These are phyloP conservation scores for Gentiana macrophylla DNA, from an alignment of 257 asterid species.

Conservation along the genomic window DNA sequence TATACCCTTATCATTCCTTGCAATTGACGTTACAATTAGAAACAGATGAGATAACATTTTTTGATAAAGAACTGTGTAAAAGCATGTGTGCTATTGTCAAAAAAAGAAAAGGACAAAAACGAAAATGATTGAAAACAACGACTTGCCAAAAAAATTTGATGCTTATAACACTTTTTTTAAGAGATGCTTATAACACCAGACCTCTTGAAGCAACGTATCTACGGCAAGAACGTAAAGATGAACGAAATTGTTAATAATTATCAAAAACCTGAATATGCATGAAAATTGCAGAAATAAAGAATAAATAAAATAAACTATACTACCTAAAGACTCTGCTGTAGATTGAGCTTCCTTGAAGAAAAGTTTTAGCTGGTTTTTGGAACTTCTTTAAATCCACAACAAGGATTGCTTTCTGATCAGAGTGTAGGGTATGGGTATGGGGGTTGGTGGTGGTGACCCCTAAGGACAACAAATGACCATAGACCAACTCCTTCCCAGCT, in stretches of 20 bases:
- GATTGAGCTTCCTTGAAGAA: constrained; percentile 86
- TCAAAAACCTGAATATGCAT: neutral
- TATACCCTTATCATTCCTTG: constrained; percentile 81
- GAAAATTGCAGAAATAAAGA: neutral
- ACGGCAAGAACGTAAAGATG: no score
- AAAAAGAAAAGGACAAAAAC: no score
- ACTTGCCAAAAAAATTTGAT: no score
- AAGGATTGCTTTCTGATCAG: constrained; percentile 26
- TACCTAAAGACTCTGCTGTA: constrained; percentile 93
- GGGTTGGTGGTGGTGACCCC: constrained; percentile 13
- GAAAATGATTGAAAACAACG: no score
- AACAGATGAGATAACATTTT: no score
- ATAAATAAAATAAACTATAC: constrained; percentile 6
- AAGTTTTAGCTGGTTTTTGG: constrained; percentile 67
- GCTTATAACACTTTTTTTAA: no score
- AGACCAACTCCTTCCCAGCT: constrained; percentile 40
- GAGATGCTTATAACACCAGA: no score
- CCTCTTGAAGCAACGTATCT: no score
- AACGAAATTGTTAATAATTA: no score
- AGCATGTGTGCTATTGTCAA: no score
- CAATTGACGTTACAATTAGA: constrained; percentile 35
- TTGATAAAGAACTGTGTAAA: no score
- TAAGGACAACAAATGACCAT: constrained; percentile 41
- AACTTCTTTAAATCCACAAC: constrained; percentile 34
- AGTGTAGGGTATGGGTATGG: no score